Percentiles rank a stretch among this genome's conserved stretches.
Conservation (phyloP, 139 green algal species). For the Astrephomene gubernaculifera region DNA sequence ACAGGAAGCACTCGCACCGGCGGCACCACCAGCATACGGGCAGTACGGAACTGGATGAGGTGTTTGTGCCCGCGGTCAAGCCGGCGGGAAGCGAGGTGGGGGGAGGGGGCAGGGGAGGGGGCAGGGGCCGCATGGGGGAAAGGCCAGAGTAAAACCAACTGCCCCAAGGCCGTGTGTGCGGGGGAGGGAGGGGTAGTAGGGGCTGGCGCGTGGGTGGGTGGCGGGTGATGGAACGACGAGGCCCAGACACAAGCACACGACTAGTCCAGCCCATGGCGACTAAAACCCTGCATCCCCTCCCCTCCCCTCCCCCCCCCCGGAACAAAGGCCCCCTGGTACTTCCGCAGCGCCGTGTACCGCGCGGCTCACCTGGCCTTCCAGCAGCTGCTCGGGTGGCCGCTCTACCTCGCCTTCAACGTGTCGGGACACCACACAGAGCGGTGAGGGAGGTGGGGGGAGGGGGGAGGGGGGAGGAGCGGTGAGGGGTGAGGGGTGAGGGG, state of each 20-base stretch:
- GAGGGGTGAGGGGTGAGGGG: too few species aligned
- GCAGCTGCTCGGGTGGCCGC: constrained; percentile 84
- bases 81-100: neutral
- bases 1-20: constrained; percentile 93
- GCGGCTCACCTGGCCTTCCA: constrained; percentile 68
- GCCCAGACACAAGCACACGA: too few species aligned
- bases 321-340: constrained; percentile 1
- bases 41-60: constrained; percentile 84
- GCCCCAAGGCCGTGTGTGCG: too few species aligned
- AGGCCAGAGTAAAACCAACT: neutral
- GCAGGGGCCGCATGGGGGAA: neutral
- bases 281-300: neutral
- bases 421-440: constrained; percentile 73
- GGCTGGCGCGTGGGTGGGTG: too few species aligned
- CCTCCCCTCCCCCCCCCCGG: too few species aligned
- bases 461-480: too few species aligned
- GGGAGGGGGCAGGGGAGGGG: neutral
- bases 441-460: too few species aligned
- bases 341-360: constrained; percentile 51
- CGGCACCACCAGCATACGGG: constrained; percentile 93
- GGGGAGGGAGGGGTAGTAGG: too few species aligned
- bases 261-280: too few species aligned
- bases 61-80: constrained; percentile 81
- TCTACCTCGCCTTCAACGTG: constrained; percentile 87
- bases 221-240: too few species aligned